Conservation (phyloP, 1,284 basidiomycete species). For the Pseudozyma pruni region DNA sequence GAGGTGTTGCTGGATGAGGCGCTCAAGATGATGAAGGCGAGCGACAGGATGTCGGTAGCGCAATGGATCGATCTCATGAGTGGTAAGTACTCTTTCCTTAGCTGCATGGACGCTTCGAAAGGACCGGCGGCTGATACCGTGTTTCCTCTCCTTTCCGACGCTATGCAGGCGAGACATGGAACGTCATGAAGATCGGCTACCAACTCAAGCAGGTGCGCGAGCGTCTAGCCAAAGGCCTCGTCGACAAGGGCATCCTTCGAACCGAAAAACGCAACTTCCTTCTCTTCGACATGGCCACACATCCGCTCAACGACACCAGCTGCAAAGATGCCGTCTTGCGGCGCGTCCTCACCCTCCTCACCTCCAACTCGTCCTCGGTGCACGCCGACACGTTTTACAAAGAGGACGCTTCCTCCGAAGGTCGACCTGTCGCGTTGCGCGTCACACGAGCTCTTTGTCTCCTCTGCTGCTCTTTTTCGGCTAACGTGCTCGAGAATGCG, state of each 20-base stretch:
- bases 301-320: slow-evolving; percentile 62
- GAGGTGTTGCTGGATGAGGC: slow-evolving; percentile 66
- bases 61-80: slow-evolving; percentile 67
- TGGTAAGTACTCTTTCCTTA: slow-evolving; percentile 16
- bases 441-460: slow-evolving; percentile 61
- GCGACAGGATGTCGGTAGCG: slow-evolving; percentile 56
- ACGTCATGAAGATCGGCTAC: slow-evolving; percentile 65
- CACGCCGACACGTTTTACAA: slow-evolving; percentile 57
- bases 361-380: slow-evolving; percentile 45
- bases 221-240: slow-evolving; percentile 65
- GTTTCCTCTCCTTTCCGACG: too few relatives aligned
- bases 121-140: too few relatives aligned
- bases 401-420: slow-evolving; percentile 38
- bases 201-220: slow-evolving; percentile 67
- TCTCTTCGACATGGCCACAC: slow-evolving; percentile 68
- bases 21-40: slow-evolving; percentile 61
- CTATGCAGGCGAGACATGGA: slow-evolving; percentile 67
- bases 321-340: slow-evolving; percentile 64
- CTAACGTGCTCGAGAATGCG: slow-evolving; percentile 65
- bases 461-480: slow-evolving; percentile 60
- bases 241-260: slow-evolving; percentile 66
- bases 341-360: slow-evolving; percentile 57
- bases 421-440: slow-evolving; percentile 41
- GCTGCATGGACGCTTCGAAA: too few relatives aligned
- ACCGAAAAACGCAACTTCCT: slow-evolving; percentile 68